Conservation (phyloP, 768 basidiomycete genomes). For the Agaricus blazei region DNA sequence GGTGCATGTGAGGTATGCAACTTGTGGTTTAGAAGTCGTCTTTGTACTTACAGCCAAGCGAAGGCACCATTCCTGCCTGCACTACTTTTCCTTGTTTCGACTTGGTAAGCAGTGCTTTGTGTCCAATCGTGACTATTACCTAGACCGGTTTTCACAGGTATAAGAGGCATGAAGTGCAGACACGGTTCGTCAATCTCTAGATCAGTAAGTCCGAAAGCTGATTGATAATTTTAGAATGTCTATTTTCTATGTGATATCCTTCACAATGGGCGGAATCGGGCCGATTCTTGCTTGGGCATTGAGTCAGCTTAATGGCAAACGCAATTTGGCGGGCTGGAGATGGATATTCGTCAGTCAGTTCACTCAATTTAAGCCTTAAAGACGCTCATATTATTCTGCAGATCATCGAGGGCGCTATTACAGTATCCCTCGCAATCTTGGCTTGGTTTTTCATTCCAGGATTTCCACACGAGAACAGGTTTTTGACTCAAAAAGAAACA, state of each 20-base stretch:
- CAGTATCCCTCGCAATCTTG: slow-evolving; percentile 18
- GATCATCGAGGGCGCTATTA: slow-evolving; percentile 23
- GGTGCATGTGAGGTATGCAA: slow-evolving; percentile 35
- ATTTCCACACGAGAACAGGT: slow-evolving; percentile 23
- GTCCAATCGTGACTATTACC: neutral
- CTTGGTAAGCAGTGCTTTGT: slow-evolving; percentile 26
- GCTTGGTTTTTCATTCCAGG: slow-evolving; percentile 19
- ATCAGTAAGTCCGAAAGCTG: neutral
- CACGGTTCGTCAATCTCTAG: slow-evolving; percentile 14
- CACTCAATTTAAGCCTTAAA: neutral
- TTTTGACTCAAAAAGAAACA: slow-evolving; percentile 23
- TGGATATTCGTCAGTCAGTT: slow-evolving; percentile 21
- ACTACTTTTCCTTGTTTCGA: slow-evolving; percentile 40
- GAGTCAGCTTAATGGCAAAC: slow-evolving; percentile 17
- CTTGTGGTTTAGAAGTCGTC: neutral
- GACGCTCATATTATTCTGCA: slow-evolving; percentile 1
- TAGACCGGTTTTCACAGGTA: slow-evolving; percentile 8
- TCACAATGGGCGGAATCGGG: slow-evolving; percentile 21
- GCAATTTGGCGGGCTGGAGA: slow-evolving; percentile 19
- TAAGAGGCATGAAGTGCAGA: slow-evolving; percentile 26
- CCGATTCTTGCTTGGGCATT: slow-evolving; percentile 21
- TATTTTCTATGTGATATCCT: slow-evolving; percentile 18
- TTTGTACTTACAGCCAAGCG: neutral
- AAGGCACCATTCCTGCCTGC: slow-evolving; percentile 43
- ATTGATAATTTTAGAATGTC: slow-evolving; percentile 15